Conservation (phyloP, 495 filamentous ascomycete species). For the Aspergillus asperescens region DNA sequence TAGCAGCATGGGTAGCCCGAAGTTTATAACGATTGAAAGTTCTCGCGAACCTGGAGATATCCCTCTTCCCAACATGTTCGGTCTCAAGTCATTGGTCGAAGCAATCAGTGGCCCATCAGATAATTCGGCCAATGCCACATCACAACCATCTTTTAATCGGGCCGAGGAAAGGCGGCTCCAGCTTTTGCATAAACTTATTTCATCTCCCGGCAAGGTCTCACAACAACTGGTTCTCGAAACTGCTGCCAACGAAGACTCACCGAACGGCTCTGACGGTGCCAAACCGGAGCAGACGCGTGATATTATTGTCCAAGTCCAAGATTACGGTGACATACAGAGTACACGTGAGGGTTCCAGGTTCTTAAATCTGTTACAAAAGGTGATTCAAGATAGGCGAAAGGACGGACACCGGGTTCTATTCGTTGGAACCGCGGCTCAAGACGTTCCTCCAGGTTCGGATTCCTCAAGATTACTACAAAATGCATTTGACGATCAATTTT, state of each 20-base stretch:
- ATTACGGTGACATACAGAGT: slow-evolving; percentile 67
- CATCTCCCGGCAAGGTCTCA: slow-evolving; percentile 17
- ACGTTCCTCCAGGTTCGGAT: slow-evolving; percentile 25
- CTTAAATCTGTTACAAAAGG: slow-evolving; percentile 58
- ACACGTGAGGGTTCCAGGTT: slow-evolving; percentile 59
- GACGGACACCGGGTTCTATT: slow-evolving; percentile 66
- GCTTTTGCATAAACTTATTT: slow-evolving; percentile 35
- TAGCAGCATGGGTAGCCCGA: slow-evolving; percentile 20
- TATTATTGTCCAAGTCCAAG: slow-evolving; percentile 72
- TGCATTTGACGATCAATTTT: slow-evolving; percentile 46
- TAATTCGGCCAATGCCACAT: slow-evolving; percentile 15
- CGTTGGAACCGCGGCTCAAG: slow-evolving; percentile 59
- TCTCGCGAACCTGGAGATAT: slow-evolving; percentile 32
- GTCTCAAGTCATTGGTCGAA: slow-evolving; percentile 35
- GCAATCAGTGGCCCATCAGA: slow-evolving; percentile 34
- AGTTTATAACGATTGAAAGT: slow-evolving; percentile 39
- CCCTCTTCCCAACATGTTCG: slow-evolving; percentile 31
- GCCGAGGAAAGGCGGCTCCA: slow-evolving; percentile 31
- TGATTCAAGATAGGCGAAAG: slow-evolving; percentile 63
- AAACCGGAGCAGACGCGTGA: slow-evolving; percentile 26
- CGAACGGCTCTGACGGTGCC: slow-evolving; percentile 12
- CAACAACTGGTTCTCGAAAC: slow-evolving; percentile 2
- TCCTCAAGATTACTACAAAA: slow-evolving; percentile 47
- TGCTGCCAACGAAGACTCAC: neutral
- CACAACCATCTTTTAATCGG: slow-evolving; percentile 14